Evolutionary conservation across 2,329 filamentous ascomycete genomes (phyloP), one percentile per base, ranked within the genome.

Genomic region (Colletotrichum melonis): DNA sequence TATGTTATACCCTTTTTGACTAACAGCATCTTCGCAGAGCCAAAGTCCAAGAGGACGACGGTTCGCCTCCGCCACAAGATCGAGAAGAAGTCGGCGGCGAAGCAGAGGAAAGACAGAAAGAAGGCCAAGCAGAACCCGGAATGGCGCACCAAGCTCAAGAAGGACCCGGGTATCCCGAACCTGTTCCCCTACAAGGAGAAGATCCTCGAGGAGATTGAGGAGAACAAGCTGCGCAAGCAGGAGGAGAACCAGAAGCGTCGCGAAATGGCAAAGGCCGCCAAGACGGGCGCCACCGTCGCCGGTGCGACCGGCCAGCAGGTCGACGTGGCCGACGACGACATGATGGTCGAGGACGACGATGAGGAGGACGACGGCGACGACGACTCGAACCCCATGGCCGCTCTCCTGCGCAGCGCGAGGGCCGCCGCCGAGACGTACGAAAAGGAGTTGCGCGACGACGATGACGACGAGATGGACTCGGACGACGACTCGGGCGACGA

Each of bases 181-280:
- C 86, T 98, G 46, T 99, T 98, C 86, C 97, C 97, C 1, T 98
- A 97, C 88, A 99, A 99, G 87, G 95, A 98, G 83, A 95, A 93
- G 87, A 90, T 99, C 32, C 89, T 99, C 42, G 92, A 95, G 72
- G 95, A 99, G 84, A 97, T 99, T 78, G 97, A 99, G 85, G 94
- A 98, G 85, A 93, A 91, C 78, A 93, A 93, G 80, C 86, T 92
- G 77, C 87, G 90, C 82, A 98, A 96, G 86, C 91, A 91, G 76
- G 95, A 98, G 80, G 94, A 98, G 80, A 88, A 89, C 71, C 87
- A 90, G 82, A 90, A 90, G 80, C 88, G 91, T 78, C 90, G 90
- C 75, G 94, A 97, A 80, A 86, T 95, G 79, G 92, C 92, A 69
- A 94, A 91, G 86, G 91, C 91, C 19, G 89, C 88, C 57, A 90